These are phyloP conservation scores for Chaetomiaceae sp. DNA, from an alignment of 2,329 filamentous ascomycete genomes.

Conservation along the genomic window DNA sequence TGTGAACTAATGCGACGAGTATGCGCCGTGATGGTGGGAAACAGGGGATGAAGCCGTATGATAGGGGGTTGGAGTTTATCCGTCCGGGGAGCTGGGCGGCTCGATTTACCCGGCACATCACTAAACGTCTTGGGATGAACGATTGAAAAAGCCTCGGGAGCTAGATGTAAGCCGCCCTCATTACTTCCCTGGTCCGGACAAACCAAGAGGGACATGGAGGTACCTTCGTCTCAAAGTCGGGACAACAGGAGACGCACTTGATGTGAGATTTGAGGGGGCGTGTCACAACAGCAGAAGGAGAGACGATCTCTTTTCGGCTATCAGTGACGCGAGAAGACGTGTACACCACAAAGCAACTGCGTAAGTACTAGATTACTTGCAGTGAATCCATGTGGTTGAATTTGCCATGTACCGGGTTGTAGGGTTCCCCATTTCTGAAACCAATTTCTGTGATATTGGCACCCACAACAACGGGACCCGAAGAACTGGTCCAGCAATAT, in stretches of 20 bases:
- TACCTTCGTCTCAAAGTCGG: no score
- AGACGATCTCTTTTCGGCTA: no score
- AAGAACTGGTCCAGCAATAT: background rate
- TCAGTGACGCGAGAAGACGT: no score
- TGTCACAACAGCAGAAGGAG: no score
- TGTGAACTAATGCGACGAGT: slow-evolving; percentile 1
- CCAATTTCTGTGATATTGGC: background rate
- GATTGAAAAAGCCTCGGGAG: background rate
- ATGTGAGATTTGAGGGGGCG: no score
- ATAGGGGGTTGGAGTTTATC: slow-evolving; percentile 1
- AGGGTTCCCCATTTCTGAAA: background rate
- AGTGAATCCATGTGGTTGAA: background rate
- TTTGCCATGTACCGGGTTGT: no score
- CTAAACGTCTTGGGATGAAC: background rate
- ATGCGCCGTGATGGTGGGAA: background rate
- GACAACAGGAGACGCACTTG: no score
- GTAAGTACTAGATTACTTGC: background rate
- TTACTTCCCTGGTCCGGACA: background rate
- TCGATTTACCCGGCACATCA: slow-evolving; percentile 2
- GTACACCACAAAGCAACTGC: no score
- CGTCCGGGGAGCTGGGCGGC: background rate
- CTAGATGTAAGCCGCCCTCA: background rate
- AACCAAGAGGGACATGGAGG: no score
- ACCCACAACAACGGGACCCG: background rate
- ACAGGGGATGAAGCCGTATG: background rate